A percentile compares a stretch with the other conserved stretches of the same genome.
Conservation (phyloP, 495 filamentous ascomycete species). For the Paragyromitra xinjiangensis region DNA sequence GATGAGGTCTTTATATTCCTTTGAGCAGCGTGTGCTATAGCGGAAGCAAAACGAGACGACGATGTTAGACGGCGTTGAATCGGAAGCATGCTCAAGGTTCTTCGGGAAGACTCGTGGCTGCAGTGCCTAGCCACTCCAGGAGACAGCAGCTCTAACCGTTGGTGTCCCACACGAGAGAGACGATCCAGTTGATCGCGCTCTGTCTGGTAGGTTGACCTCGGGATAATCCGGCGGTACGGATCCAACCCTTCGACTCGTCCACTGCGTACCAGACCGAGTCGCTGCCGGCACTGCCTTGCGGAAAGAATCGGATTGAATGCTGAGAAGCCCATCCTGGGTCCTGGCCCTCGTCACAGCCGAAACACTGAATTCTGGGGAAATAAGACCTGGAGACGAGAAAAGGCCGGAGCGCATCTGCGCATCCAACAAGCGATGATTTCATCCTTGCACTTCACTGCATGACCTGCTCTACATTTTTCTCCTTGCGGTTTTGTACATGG, state of each 20-base stretch:
- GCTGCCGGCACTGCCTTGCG: constrained; percentile 51
- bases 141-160: constrained; percentile 50
- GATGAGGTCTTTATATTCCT: constrained; percentile 55
- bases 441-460: constrained; percentile 31
- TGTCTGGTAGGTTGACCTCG: constrained; percentile 51
- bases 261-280: constrained; percentile 50
- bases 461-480: constrained; percentile 35
- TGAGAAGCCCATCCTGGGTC: constrained; percentile 41
- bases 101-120: constrained; percentile 56
- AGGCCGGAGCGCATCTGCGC: constrained; percentile 43
- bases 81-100: constrained; percentile 52
- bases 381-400: constrained; percentile 51
- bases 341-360: constrained; percentile 45
- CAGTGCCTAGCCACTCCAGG: constrained; percentile 43
- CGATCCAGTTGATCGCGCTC: constrained; percentile 47
- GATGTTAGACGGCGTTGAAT: constrained; percentile 42
- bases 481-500: constrained; percentile 35
- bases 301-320: constrained; percentile 46
- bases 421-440: constrained; percentile 38
- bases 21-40: constrained; percentile 43
- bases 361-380: constrained; percentile 46
- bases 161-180: constrained; percentile 42
- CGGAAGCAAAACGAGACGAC: constrained; percentile 38
- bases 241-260: constrained; percentile 18
- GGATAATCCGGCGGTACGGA: constrained; percentile 51